Conservation (phyloP, 2,329 filamentous ascomycete species). For the Fusarium sp. region DNA sequence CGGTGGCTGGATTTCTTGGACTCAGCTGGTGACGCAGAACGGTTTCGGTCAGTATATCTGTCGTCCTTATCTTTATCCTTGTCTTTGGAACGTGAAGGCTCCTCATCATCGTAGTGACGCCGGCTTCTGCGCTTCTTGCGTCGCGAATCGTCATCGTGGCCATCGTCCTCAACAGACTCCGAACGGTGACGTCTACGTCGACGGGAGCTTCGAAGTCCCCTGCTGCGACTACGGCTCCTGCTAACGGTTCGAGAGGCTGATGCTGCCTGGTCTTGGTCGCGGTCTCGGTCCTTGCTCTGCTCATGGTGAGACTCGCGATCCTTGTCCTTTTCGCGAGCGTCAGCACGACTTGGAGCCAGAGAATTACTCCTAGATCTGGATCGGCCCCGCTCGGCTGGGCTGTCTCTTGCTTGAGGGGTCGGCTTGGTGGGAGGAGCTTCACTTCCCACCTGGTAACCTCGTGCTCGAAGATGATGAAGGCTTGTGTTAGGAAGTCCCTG, state of each 20-base stretch:
- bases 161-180: conserved; percentile 60
- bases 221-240: conserved; percentile 53
- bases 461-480: conserved; percentile 71
- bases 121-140: conserved; percentile 63
- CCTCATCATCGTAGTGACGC: conserved; percentile 58
- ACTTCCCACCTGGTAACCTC: conserved; percentile 60
- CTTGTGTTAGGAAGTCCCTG: conserved; percentile 87
- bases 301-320: conserved; percentile 49
- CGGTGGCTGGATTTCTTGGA: conserved; percentile 68
- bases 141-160: conserved; percentile 58
- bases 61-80: conserved; percentile 54
- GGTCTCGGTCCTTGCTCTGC: conserved; percentile 50
- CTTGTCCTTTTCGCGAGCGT: conserved; percentile 50
- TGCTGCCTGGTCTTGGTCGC: conserved; percentile 46
- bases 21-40: conserved; percentile 73
- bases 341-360: conserved; percentile 35
- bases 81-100: conserved; percentile 52
- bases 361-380: conserved; percentile 64
- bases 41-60: conserved; percentile 65
- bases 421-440: conserved; percentile 47
- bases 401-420: conserved; percentile 28
- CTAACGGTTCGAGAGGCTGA: conserved; percentile 46
- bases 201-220: conserved; percentile 59
- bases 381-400: conserved; percentile 40
- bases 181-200: conserved; percentile 68